Conservation (phyloP, 768 basidiomycete species). For the Kondoa malvinella region DNA sequence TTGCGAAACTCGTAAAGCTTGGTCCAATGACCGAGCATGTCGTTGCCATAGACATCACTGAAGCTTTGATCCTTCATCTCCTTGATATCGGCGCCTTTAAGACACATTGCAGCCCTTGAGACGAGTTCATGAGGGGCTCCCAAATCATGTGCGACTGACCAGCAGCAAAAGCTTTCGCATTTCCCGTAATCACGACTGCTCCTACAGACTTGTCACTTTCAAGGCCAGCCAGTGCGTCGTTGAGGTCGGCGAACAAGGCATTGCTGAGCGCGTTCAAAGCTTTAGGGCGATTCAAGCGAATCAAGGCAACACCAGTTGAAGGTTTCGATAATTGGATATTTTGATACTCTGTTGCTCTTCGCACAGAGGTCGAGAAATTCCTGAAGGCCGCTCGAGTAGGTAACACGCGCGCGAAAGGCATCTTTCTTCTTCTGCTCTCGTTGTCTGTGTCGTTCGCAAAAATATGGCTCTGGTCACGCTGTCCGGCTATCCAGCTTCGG, state of each 20-base stretch:
- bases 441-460: background rate
- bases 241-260: constrained; percentile 64
- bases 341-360: background rate
- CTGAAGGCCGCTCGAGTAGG: background rate
- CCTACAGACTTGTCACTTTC: constrained; percentile 56
- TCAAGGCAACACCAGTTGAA: constrained; percentile 36
- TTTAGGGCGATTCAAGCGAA: constrained; percentile 77
- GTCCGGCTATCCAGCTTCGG: constrained; percentile 69
- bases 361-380: background rate
- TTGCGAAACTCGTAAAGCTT: constrained; percentile 57
- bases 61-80: constrained; percentile 95
- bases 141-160: background rate
- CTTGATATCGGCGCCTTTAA: constrained; percentile 72
- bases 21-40: constrained; percentile 69
- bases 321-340: background rate
- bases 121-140: background rate
- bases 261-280: constrained; percentile 66
- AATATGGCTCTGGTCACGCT: constrained; percentile 83
- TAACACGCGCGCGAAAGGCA: background rate
- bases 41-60: constrained; percentile 67
- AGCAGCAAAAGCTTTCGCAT: constrained; percentile 81
- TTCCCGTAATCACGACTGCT: constrained; percentile 76
- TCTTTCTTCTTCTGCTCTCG: background rate
- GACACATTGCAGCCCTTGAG: background rate
- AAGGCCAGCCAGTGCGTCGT: constrained; percentile 52